A percentile compares a stretch with the other conserved stretches of the same genome.
Conservation (phyloP, 2,329 filamentous ascomycete species). For the Fusarium longipes region DNA sequence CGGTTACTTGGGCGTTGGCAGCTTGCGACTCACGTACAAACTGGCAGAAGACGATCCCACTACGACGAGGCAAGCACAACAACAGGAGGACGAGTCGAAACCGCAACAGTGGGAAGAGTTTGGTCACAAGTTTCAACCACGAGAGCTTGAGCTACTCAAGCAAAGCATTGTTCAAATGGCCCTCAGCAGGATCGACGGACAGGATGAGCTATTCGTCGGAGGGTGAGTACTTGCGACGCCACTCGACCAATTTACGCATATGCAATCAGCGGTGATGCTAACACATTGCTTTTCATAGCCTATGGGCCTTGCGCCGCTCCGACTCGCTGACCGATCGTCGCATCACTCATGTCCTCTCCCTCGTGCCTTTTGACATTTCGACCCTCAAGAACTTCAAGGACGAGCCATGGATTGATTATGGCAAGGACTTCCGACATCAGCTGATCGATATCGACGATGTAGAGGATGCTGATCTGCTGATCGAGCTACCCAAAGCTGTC, state of each 20-base stretch:
- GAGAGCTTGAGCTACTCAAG: conserved; percentile 46
- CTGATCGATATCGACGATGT: conserved; percentile 90
- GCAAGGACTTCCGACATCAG: conserved; percentile 75
- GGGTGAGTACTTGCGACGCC: conserved; percentile 49
- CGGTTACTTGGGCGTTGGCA: neutral
- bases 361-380: conserved; percentile 67
- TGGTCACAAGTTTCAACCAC: conserved; percentile 37
- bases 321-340: conserved; percentile 75
- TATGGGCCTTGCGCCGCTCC: conserved; percentile 81
- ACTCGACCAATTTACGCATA: neutral
- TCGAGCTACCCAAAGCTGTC: conserved; percentile 81
- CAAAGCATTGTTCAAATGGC: conserved; percentile 55
- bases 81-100: conserved; percentile 17
- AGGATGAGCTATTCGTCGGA: conserved; percentile 55
- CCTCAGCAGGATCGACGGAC: conserved; percentile 56
- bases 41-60: conserved; percentile 25
- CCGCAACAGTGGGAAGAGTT: conserved; percentile 43
- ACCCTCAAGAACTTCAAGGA: conserved; percentile 59
- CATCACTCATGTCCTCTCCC: conserved; percentile 92
- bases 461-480: conserved; percentile 86
- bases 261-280: conserved; percentile 8
- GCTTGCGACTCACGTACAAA: conserved; percentile 14
- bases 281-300: conserved; percentile 53
- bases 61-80: neutral
- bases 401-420: conserved; percentile 60